These are phyloP conservation scores for Collybiopsis confluens DNA, from an alignment of 768 basidiomycete species.

Conservation along the genomic window DNA sequence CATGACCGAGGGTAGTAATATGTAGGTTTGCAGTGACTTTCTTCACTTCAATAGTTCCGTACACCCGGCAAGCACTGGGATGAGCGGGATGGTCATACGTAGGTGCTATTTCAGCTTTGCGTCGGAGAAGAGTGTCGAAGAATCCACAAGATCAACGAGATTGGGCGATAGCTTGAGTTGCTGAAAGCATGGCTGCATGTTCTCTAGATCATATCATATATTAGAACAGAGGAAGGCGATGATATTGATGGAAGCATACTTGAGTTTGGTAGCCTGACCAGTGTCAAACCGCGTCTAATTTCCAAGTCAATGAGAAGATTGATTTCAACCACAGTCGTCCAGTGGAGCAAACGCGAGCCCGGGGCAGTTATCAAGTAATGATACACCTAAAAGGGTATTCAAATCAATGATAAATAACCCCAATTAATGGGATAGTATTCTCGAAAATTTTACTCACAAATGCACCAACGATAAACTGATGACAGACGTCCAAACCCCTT, in stretches of 20 bases:
- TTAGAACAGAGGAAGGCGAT: neutral
- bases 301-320: too few relatives aligned
- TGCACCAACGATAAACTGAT: too few relatives aligned
- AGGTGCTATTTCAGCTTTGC: conserved; percentile 53
- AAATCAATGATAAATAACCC: too few relatives aligned
- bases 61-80: conserved; percentile 80
- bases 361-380: too few relatives aligned
- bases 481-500: too few relatives aligned
- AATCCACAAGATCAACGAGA: conserved; percentile 73
- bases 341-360: too few relatives aligned
- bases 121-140: conserved; percentile 51
- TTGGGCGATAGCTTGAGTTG: conserved; percentile 63
- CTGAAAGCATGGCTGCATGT: conserved; percentile 64
- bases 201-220: conserved; percentile 34
- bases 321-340: too few relatives aligned
- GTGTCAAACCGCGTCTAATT: conserved; percentile 72
- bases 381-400: too few relatives aligned
- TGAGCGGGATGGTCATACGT: conserved; percentile 68
- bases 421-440: too few relatives aligned
- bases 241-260: conserved; percentile 31
- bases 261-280: conserved; percentile 71
- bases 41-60: conserved; percentile 78
- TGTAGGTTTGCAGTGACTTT: conserved; percentile 94
- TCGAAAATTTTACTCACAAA: too few relatives aligned
- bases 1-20: conserved; percentile 92